Conservation (phyloP, 805 yeast species). For the Saccharomyces mikatae region DNA sequence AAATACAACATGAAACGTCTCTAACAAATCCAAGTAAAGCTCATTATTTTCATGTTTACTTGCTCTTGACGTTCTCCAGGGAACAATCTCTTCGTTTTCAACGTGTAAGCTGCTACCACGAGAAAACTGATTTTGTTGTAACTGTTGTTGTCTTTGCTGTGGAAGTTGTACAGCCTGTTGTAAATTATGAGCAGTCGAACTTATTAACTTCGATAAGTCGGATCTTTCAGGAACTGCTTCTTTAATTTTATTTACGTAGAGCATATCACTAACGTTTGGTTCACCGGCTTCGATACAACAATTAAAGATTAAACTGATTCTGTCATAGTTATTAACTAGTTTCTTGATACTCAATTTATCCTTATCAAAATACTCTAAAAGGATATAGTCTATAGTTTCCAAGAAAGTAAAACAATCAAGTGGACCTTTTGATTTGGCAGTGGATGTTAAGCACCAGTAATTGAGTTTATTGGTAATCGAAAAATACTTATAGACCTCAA, state of each 20-base stretch:
- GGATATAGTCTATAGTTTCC: slow-evolving; percentile 39
- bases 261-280: slow-evolving; percentile 62
- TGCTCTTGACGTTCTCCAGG: slow-evolving; percentile 77
- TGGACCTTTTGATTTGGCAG: slow-evolving; percentile 31
- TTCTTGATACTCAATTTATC: slow-evolving; percentile 47
- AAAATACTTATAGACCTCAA: slow-evolving; percentile 18
- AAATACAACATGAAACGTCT: slow-evolving; percentile 50
- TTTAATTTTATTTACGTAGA: slow-evolving; percentile 43
- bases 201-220: slow-evolving; percentile 30
- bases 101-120: background rate
- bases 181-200: slow-evolving; percentile 29
- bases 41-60: slow-evolving; percentile 66
- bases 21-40: slow-evolving; percentile 74
- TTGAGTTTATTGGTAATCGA: slow-evolving; percentile 17
- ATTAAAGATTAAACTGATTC: slow-evolving; percentile 59
- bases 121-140: slow-evolving; percentile 1
- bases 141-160: slow-evolving; percentile 6
- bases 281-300: slow-evolving; percentile 73
- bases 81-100: slow-evolving; percentile 33
- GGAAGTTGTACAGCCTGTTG: slow-evolving; percentile 12
- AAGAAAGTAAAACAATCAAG: slow-evolving; percentile 48
- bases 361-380: slow-evolving; percentile 51
- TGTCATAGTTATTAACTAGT: slow-evolving; percentile 62
- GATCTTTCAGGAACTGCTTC: slow-evolving; percentile 55
- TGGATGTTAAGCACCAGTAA: slow-evolving; percentile 21